A percentile compares a stretch with the other conserved stretches of the same genome.
phyloP scores from a whole-genome alignment of 2,329 filamentous ascomycete genomes.

The Ophiocordyceps camponoti-rufipedis region DNA sequence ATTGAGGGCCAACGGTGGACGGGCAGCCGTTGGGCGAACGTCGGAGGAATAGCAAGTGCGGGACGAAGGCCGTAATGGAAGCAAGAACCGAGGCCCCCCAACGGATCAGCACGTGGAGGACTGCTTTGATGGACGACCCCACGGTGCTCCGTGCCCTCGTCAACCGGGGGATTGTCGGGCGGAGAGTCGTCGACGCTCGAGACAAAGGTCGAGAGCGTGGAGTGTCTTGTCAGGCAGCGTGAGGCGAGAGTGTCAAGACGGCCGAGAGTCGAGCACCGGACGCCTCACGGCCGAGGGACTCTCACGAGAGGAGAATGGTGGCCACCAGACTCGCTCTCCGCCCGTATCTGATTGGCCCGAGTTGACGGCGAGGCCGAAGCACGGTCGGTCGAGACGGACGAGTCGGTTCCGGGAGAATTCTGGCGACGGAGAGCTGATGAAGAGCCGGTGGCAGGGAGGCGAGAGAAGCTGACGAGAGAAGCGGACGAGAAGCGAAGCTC shows the following conservation, averaged over 20 bases:
- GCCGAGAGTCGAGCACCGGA: not conserved
- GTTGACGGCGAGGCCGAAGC: not conserved
- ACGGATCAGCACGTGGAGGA: not conserved
- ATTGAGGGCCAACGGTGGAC: not conserved
- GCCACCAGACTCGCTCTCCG: not conserved
- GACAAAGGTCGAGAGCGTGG: not conserved
- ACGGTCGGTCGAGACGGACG: not conserved
- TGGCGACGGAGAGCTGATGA: not conserved
- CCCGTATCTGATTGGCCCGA: not conserved
- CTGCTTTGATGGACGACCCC: not conserved
- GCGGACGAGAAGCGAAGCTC: not conserved
- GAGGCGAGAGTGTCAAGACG: not conserved
- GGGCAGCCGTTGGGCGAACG: not conserved
- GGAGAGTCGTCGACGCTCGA: not conserved
- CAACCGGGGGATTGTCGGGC: not conserved
- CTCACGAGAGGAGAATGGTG: not conserved
- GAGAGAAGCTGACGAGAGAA: not conserved
- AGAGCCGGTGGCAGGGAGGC: not conserved
- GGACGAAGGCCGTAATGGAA: not conserved
- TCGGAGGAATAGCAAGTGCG: not conserved
- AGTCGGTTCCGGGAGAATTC: not conserved
- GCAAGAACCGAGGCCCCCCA: constrained; percentile 1
- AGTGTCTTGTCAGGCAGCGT: not conserved
- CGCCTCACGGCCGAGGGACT: not conserved
- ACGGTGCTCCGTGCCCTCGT: not conserved